phyloP scores from a whole-genome alignment of 2,329 filamentous ascomycete species.

The Botrytis deweyae region DNA sequence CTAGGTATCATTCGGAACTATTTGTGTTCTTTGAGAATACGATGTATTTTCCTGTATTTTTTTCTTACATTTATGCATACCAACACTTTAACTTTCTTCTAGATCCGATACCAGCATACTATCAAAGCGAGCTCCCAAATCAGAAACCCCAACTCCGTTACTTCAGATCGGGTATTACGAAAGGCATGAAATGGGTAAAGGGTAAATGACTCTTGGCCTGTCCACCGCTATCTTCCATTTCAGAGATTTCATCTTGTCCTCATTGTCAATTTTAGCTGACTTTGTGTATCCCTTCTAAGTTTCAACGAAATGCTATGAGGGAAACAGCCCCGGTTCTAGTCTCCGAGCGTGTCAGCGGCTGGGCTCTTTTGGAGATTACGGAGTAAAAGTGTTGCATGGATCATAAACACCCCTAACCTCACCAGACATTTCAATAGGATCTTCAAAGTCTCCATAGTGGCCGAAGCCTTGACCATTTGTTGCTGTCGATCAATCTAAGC shows the following conservation, averaged over 20 bases:
- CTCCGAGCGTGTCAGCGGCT: slow-evolving; percentile 17
- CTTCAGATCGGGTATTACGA: slow-evolving; percentile 12
- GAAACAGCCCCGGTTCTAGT: slow-evolving; percentile 13
- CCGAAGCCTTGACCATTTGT: slow-evolving; percentile 21
- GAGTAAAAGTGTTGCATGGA: slow-evolving; percentile 17
- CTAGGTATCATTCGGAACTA: slow-evolving; percentile 15
- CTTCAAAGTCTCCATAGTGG: slow-evolving; percentile 19
- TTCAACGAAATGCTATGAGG: slow-evolving; percentile 5
- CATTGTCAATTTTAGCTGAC: not conserved
- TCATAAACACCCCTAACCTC: slow-evolving; percentile 15
- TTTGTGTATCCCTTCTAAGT: slow-evolving; percentile 4
- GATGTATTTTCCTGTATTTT: slow-evolving; percentile 1
- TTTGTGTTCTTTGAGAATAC: slow-evolving; percentile 9
- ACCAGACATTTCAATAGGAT: slow-evolving; percentile 15
- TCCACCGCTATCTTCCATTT: slow-evolving; percentile 1
- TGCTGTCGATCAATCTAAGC: slow-evolving; percentile 23
- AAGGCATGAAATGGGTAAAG: not conserved
- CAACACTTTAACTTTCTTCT: slow-evolving; percentile 5
- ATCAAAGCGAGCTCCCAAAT: not conserved
- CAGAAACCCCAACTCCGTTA: not conserved
- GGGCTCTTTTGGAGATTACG: slow-evolving; percentile 4
- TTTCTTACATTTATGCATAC: slow-evolving; percentile 5
- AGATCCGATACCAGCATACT: slow-evolving; percentile 5
- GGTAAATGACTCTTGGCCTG: not conserved
- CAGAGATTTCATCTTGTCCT: slow-evolving; percentile 1